These are phyloP conservation scores for Athelia psychrophila DNA, from an alignment of 1,284 basidiomycete species.

Conservation along the genomic window DNA sequence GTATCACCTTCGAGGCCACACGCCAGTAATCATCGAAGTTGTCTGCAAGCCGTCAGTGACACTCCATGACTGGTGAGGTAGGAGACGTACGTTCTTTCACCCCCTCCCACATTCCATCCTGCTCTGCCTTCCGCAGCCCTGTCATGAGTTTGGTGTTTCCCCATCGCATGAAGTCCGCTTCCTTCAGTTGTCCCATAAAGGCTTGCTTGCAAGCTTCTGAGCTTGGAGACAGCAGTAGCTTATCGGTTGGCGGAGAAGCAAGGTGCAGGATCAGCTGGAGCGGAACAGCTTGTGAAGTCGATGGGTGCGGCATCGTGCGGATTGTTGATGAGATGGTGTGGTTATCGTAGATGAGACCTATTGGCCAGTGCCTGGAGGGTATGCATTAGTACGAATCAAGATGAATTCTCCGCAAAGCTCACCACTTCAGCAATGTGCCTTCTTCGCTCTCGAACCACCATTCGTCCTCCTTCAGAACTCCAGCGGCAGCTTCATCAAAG, in stretches of 20 bases:
- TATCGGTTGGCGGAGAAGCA: conserved; percentile 80
- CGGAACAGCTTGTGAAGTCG: conserved; percentile 49
- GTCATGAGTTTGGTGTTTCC: conserved; percentile 93
- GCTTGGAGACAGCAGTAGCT: conserved; percentile 75
- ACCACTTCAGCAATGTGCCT: conserved; percentile 80
- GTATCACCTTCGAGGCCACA: conserved; percentile 84
- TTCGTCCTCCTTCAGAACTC: conserved; percentile 75
- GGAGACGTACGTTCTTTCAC: conserved; percentile 79
- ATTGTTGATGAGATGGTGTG: conserved; percentile 61
- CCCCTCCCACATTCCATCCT: conserved; percentile 94
- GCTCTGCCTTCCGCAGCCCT: conserved; percentile 81
- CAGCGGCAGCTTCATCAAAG: conserved; percentile 78
- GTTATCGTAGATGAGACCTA: conserved; percentile 89
- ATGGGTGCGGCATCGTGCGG: conserved; percentile 40
- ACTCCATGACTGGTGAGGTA: conserved; percentile 3
- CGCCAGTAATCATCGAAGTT: conserved; percentile 95
- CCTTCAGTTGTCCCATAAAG: conserved; percentile 93
- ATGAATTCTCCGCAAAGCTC: conserved; percentile 1
- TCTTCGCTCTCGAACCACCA: conserved; percentile 94
- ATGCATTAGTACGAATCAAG: not conserved
- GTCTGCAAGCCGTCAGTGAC: conserved; percentile 44
- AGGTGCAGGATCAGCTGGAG: conserved; percentile 83
- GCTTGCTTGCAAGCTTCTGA: conserved; percentile 84
- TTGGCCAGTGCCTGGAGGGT: conserved; percentile 89
- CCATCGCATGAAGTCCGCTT: conserved; percentile 94